These are phyloP conservation scores for Moringa oleifera DNA, from an alignment of 345 rosid species.

Conservation along the genomic window DNA sequence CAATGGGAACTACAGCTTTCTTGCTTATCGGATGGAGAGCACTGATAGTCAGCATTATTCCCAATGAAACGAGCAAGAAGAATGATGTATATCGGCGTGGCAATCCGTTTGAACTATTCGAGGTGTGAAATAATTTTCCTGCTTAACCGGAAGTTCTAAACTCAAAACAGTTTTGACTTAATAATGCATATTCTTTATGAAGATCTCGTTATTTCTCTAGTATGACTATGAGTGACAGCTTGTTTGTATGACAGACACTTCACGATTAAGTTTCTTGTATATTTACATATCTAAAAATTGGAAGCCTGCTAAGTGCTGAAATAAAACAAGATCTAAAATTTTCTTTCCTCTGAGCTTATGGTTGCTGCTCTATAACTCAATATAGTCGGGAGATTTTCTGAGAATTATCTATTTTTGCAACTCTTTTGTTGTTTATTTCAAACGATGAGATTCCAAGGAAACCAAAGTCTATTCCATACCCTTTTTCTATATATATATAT, in stretches of 20 bases:
- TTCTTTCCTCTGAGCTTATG: no score
- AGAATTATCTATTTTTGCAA: neutral
- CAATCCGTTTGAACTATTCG: conserved; percentile 83
- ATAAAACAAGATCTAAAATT: no score
- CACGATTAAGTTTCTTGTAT: neutral
- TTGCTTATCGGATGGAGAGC: conserved; percentile 77
- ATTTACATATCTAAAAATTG: neutral
- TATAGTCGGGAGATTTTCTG: neutral
- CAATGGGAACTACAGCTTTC: conserved; percentile 71
- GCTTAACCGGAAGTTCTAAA: no score
- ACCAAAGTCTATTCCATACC: neutral
- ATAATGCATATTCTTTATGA: no score
- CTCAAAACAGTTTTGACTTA: no score
- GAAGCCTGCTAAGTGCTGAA: neutral
- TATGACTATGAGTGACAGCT: neutral
- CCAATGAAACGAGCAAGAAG: conserved; percentile 48
- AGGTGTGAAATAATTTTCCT: conserved; percentile 39
- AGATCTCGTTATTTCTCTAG: no score
- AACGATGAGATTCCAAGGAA: no score
- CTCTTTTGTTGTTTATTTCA: no score
- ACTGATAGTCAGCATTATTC: conserved; percentile 45
- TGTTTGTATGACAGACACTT: neutral
- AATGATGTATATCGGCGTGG: conserved; percentile 66
- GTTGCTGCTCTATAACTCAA: no score
- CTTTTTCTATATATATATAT: no score